phyloP scores from a whole-genome alignment of 164 flowering plant species.

The Stephania cephalantha region DNA sequence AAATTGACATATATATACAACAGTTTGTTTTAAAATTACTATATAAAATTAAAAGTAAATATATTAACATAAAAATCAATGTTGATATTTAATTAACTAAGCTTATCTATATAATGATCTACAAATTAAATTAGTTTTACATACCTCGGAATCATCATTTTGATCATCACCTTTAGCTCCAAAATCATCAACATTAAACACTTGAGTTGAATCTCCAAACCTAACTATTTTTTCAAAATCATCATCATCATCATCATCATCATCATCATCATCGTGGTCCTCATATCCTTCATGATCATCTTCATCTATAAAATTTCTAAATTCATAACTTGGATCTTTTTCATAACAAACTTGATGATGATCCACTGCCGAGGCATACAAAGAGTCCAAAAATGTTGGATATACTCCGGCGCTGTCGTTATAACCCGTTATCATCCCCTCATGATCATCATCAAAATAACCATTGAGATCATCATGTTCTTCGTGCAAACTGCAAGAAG shows the following conservation, averaged over 20 bases:
- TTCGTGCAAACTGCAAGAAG: slow-evolving; percentile 1
- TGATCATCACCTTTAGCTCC: slow-evolving; percentile 59
- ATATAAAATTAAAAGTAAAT: no score
- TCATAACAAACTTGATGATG: neutral
- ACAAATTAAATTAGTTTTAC: neutral
- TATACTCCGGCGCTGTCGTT: slow-evolving; percentile 10
- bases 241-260: neutral
- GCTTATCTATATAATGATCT: no score
- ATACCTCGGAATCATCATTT: slow-evolving; percentile 44
- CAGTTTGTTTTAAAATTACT: no score
- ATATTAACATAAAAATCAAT: no score
- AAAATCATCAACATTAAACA: slow-evolving; percentile 31
- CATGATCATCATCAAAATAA: slow-evolving; percentile 1
- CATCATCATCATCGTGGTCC: neutral
- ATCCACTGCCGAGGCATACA: slow-evolving; percentile 2
- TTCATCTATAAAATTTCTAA: slow-evolving; percentile 8
- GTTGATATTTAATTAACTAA: neutral
- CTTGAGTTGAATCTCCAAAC: neutral
- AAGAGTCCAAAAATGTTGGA: slow-evolving; percentile 22
- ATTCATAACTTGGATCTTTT: slow-evolving; percentile 3
- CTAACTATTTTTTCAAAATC: neutral
- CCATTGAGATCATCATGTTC: slow-evolving; percentile 8
- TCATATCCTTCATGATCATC: neutral
- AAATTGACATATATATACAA: no score
- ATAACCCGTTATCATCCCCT: slow-evolving; percentile 8